Percentiles rank a stretch among this genome's conserved stretches.
Evolutionary conservation across 805 yeast genomes (phyloP).

Genomic region (Ogataea trehaloabstinens): DNA sequence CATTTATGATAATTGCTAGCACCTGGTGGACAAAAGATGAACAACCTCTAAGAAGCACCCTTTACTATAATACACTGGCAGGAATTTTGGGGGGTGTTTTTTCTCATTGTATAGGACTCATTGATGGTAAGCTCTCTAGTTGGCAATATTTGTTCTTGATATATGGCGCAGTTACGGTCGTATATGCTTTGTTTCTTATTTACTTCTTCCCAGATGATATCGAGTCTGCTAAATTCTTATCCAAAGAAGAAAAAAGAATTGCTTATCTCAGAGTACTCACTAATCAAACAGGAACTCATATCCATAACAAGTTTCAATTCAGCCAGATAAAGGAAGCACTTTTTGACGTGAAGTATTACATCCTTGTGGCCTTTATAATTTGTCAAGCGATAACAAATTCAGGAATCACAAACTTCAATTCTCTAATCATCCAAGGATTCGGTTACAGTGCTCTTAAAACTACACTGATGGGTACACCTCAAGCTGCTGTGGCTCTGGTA

Average conservation of each 20-base stretch:
- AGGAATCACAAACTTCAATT: constrained; percentile 31
- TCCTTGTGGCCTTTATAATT: constrained; percentile 24
- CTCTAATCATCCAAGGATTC: constrained; percentile 30
- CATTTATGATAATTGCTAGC: constrained; percentile 47
- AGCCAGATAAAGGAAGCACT: constrained; percentile 43
- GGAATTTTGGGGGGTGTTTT: constrained; percentile 23
- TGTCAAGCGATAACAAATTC: constrained; percentile 10
- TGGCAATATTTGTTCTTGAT: constrained; percentile 55
- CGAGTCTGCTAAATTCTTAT: constrained; percentile 41
- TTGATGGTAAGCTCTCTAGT: constrained; percentile 19
- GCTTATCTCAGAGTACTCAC: constrained; percentile 38
- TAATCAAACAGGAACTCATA: constrained; percentile 40
- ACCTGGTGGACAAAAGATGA: constrained; percentile 49
- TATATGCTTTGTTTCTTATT: constrained; percentile 30
- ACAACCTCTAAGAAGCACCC: constrained; percentile 40
- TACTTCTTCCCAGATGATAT: constrained; percentile 52
- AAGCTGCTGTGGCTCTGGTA: constrained; percentile 31
- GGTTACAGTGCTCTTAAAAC: constrained; percentile 24
- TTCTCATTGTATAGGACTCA: constrained; percentile 29
- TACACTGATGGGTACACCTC: constrained; percentile 26
- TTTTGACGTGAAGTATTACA: constrained; percentile 38
- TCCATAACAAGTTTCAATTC: constrained; percentile 34
- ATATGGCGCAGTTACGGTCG: constrained; percentile 50
- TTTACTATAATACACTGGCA: constrained; percentile 44
- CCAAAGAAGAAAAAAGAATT: constrained; percentile 47